Evolutionary conservation across 331 rosid genomes (phyloP), one percentile per base, ranked within the genome.

Genomic region (Rhamnella rubrinervis): DNA sequence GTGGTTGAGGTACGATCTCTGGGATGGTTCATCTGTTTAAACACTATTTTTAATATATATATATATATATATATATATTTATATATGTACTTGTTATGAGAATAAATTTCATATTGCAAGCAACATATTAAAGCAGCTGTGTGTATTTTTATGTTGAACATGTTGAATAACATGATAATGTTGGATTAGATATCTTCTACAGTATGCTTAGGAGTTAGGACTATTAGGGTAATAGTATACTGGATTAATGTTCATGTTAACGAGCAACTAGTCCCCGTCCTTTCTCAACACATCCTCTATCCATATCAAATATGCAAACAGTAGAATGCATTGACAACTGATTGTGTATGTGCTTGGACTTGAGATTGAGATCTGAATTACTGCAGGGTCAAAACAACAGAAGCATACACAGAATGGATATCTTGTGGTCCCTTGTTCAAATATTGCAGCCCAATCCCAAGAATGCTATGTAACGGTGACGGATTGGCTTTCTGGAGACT

Each of bases 351-450:
- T 31, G 35, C 35, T 31, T 31, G 35, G 35, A 31, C 35, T 31
- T 31, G 5, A 31, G 5, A 31, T 31, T 31, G 35, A 31, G 4
- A 31, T 31, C 46, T 65, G 40, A 74, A 61, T 71, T 11, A 61
- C 58, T 74, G 68, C 93, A 93, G 97, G 97, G 88, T 61, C 90
- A 88, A 75, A 84, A 88, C 84, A 87, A 84, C 85, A 76, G 86
- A 75, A 93, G 67, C 77, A 70, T 93, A 65, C 97, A 85, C 87
- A 84, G 98, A 53, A 83, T 93, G 95, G 96, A 93, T 77, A 87
- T 93, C 76, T 69, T 93, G 79, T 93, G 98, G 96, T 86, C 97
- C n/a, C 97, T 93, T 76, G 97, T 91, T 78, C 96, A 93, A 68
- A 79, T 90, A 81, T 75, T 93, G 81, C 97, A 93, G 78, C 91